phyloP scores from a whole-genome alignment of 2,329 filamentous ascomycete species.

The Colletotrichum euphorbiae region DNA sequence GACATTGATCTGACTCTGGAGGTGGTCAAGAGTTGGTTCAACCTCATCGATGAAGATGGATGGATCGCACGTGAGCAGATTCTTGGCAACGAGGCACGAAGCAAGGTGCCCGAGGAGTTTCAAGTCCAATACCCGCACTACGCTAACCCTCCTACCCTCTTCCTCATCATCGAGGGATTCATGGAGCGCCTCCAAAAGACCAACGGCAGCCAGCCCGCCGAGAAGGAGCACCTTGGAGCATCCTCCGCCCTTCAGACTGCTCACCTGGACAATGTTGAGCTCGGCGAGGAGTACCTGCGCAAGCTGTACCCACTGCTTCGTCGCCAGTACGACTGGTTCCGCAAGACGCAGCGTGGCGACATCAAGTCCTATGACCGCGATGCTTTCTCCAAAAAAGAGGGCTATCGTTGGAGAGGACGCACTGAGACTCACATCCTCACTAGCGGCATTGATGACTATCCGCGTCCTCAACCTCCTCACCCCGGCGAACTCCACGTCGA shows the following conservation, averaged over 20 bases:
- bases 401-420: slow-evolving; percentile 93
- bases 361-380: slow-evolving; percentile 91
- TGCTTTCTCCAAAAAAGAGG: slow-evolving; percentile 90
- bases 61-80: slow-evolving; percentile 99
- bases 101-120: slow-evolving; percentile 93
- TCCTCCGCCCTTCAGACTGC: slow-evolving; percentile 67
- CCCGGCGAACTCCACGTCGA: slow-evolving; percentile 96
- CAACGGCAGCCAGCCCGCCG: slow-evolving; percentile 59
- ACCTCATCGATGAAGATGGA: slow-evolving; percentile 93
- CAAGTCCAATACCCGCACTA: slow-evolving; percentile 97
- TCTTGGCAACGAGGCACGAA: slow-evolving; percentile 88
- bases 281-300: slow-evolving; percentile 77
- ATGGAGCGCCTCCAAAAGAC: slow-evolving; percentile 77
- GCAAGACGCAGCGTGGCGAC: slow-evolving; percentile 89
- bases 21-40: slow-evolving; percentile 95
- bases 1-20: slow-evolving; percentile 89
- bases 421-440: slow-evolving; percentile 89
- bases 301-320: slow-evolving; percentile 88
- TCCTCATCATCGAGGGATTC: slow-evolving; percentile 87
- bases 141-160: slow-evolving; percentile 95
- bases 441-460: slow-evolving; percentile 96
- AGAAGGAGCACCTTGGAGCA: slow-evolving; percentile 57
- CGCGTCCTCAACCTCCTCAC: slow-evolving; percentile 91
- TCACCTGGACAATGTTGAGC: slow-evolving; percentile 74
- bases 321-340: slow-evolving; percentile 95